Base-by-base conservation (phyloP, 371 early-diverging fungal species). In the Mortierella sp. region DNA sequence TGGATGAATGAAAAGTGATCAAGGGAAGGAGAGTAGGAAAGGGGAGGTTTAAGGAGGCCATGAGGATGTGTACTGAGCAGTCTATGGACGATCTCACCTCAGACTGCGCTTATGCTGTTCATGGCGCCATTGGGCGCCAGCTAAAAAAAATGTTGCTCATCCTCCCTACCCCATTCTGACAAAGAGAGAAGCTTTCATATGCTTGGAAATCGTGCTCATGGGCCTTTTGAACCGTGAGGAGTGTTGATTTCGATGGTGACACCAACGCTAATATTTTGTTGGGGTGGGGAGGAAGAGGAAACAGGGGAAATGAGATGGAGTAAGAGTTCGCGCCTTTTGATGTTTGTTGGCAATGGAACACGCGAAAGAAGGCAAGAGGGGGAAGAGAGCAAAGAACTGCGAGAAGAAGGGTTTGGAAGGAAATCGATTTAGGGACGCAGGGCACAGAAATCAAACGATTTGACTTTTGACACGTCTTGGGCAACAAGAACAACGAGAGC, bases 381-480 rank as follows among this genome's bases (percentile, higher is more conserved):
- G 4, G n/a, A 64, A 64, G 41, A 64, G 65, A 65, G 65, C 40
- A 58, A 58, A 58, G 61, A 58, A 58, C 9, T 22, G 61, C n/a
- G n/a, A n/a, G 34, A 58, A 34, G 43, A 65, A 65, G 65, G 19
- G 41, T 26, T 39, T 26, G 26, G 65, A 43, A 65, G 43, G n/a
- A 63, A 63, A 55, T 10, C 2, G 34, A 37, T 24, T 40, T 41
- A 41, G n/a, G n/a, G n/a, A 29, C 24, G 65, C 41, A 65, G 43
- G 24, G 40, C 65, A n/a, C 43, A 41, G 65, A 13, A 24, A 34
- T 19, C 55, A 31, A 58, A 58, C 22, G 19, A n/a, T n/a, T 58
- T 58, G 9, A 13, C 16, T 55, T 58, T 22, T 58, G 16, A n/a
- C 61, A 58, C 16, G 61, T 37, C 61, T 37, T 4, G 37, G 61